Percentiles rank a stretch among this genome's conserved stretches.
These are phyloP conservation scores for Smithsoniella earleae DNA, from an alignment of 163 green algal genomes.

Conservation along the genomic window DNA sequence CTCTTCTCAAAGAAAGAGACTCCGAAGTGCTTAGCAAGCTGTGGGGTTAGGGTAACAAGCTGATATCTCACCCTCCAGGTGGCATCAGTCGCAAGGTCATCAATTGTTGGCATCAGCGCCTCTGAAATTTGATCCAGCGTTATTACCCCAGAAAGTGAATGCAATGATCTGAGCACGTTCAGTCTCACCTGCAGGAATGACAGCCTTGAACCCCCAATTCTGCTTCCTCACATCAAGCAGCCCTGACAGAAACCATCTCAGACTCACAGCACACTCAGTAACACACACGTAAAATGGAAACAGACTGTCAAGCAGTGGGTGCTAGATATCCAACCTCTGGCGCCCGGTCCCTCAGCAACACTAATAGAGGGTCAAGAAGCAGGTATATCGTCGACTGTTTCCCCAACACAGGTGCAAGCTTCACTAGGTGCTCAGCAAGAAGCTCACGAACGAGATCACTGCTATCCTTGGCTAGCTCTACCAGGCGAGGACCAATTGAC, in stretches of 20 bases:
- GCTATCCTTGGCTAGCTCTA: constrained; percentile 79
- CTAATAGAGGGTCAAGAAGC: constrained; percentile 85
- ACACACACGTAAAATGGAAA: too few relatives aligned
- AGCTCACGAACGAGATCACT: constrained; percentile 87
- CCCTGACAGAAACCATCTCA: too few relatives aligned
- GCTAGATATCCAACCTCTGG: too few relatives aligned
- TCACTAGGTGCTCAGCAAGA: constrained; percentile 86
- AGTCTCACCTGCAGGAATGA: constrained; percentile 15
- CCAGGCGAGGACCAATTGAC: constrained; percentile 37
- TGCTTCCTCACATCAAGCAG: too few relatives aligned
- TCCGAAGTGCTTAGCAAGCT: constrained; percentile 25
- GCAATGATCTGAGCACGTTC: constrained; percentile 22
- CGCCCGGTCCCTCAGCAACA: constrained; percentile 78
- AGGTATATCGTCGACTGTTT: constrained; percentile 83
- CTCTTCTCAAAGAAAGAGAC: constrained; percentile 8
- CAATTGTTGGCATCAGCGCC: constrained; percentile 84
- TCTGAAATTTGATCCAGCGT: constrained; percentile 29
- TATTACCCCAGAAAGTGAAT: not conserved
- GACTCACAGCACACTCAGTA: too few relatives aligned
- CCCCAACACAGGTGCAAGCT: constrained; percentile 64
- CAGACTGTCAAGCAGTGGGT: too few relatives aligned
- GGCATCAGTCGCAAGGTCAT: constrained; percentile 92
- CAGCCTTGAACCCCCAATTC: too few relatives aligned
- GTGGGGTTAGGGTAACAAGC: constrained; percentile 7
- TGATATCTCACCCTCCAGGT: constrained; percentile 85